Conservation (phyloP, 768 basidiomycete genomes). For the Rubroboletus satanas region DNA sequence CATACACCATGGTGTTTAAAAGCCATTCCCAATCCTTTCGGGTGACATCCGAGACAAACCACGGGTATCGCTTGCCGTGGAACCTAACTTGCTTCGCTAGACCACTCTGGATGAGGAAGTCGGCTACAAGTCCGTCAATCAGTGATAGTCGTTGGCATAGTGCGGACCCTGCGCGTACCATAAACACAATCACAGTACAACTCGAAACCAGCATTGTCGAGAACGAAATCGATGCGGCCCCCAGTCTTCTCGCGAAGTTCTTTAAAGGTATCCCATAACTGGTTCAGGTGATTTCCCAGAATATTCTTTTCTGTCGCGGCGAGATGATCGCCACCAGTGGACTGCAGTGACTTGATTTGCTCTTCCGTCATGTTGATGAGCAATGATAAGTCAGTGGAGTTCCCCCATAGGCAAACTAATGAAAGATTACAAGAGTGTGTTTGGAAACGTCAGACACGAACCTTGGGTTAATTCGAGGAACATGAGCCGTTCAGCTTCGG, state of each 20-base stretch:
- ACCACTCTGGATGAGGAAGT: slow-evolving; percentile 90
- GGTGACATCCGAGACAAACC: slow-evolving; percentile 94
- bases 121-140: slow-evolving; percentile 51
- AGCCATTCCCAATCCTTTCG: slow-evolving; percentile 95
- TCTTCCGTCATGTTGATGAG: slow-evolving; percentile 98
- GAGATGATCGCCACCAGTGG: slow-evolving; percentile 91
- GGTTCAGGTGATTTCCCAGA: slow-evolving; percentile 74
- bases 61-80: slow-evolving; percentile 94
- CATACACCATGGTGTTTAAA: slow-evolving; percentile 82
- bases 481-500: slow-evolving; percentile 75
- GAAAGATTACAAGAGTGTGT: neutral
- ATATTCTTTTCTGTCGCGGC: slow-evolving; percentile 97
- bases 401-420: slow-evolving; percentile 94
- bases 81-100: slow-evolving; percentile 81
- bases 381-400: slow-evolving; percentile 92
- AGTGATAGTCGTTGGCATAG: neutral
- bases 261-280: slow-evolving; percentile 73
- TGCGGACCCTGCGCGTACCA: slow-evolving; percentile 42
- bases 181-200: slow-evolving; percentile 85
- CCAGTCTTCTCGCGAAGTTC: slow-evolving; percentile 65
- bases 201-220: slow-evolving; percentile 85
- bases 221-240: slow-evolving; percentile 74
- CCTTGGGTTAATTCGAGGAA: slow-evolving; percentile 93
- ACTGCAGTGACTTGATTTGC: slow-evolving; percentile 94
- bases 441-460: slow-evolving; percentile 28